Evolutionary conservation across 192 early-diverging fungal genomes (phyloP).

Genomic region (Linnemannia schmuckeri): DNA sequence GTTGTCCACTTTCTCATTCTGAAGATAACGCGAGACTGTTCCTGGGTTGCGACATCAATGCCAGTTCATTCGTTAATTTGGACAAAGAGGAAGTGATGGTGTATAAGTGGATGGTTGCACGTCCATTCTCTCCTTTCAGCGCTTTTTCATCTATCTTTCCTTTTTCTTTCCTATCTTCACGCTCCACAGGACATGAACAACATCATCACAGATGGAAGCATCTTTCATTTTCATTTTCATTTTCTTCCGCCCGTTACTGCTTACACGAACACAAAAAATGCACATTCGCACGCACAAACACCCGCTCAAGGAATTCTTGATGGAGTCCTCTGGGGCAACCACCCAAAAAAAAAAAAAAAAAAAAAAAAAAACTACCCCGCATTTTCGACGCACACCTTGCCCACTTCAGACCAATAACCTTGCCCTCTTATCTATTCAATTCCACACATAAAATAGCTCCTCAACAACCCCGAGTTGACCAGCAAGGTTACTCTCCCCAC

Average conservation of each 20-base stretch:
- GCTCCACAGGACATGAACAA: not conserved
- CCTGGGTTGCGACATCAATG: not conserved
- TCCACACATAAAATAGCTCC: not conserved
- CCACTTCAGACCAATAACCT: not conserved
- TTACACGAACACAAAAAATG: not conserved
- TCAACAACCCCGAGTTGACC: constrained; percentile 22
- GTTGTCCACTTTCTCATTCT: not conserved
- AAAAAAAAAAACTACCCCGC: not conserved
- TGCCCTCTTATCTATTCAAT: not conserved
- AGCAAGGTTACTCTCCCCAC: constrained; percentile 24
- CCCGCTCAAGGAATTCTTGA: not conserved
- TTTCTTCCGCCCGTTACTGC: not conserved
- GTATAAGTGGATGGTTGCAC: not conserved
- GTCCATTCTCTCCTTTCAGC: not conserved
- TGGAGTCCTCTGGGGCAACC: not conserved
- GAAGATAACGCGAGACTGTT: not conserved
- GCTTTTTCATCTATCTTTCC: not conserved
- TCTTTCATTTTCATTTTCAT: not conserved
- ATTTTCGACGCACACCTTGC: not conserved
- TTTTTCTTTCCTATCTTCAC: not conserved
- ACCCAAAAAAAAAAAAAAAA: not conserved
- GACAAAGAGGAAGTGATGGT: not conserved
- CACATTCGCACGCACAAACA: not conserved
- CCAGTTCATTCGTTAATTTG: not conserved
- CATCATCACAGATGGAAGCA: not conserved